A percentile compares a stretch with the other conserved stretches of the same genome.
Conservation (phyloP, 2,329 filamentous ascomycete genomes). For the Pseudocercospora cruenta region DNA sequence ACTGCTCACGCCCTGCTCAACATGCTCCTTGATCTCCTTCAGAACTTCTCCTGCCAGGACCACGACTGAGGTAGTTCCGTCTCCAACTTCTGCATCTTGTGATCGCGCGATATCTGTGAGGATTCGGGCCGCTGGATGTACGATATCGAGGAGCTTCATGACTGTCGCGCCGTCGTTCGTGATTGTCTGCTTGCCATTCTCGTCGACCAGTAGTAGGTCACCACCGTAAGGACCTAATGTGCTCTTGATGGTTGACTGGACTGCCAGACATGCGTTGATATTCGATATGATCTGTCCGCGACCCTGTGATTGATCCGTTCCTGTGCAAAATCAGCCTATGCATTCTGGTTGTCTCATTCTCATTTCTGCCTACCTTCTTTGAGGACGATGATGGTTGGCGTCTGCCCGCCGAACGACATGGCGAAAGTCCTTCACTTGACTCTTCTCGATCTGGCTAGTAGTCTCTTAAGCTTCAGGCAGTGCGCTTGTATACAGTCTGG, state of each 20-base stretch:
- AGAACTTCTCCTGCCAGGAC: conserved; percentile 96
- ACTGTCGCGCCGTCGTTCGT: conserved; percentile 99
- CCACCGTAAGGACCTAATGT: conserved; percentile 96
- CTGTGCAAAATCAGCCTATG: conserved; percentile 52
- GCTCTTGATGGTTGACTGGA: conserved; percentile 93
- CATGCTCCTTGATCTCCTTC: conserved; percentile 93
- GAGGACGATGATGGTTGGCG: conserved; percentile 96
- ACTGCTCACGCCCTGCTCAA: conserved; percentile 95
- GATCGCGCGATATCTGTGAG: conserved; percentile 97
- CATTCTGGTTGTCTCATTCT: background rate
- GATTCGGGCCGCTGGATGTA: conserved; percentile 95
- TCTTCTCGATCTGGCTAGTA: background rate
- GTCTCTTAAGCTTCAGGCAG: background rate
- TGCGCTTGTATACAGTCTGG: background rate
- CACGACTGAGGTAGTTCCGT: conserved; percentile 96
- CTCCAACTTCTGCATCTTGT: conserved; percentile 98
- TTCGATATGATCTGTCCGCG: conserved; percentile 96
- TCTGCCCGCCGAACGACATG: conserved; percentile 97
- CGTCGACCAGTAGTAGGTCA: conserved; percentile 92
- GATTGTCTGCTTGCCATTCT: conserved; percentile 94
- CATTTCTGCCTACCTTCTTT: conserved; percentile 75
- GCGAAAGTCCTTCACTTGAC: conserved; percentile 31
- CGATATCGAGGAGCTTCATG: conserved; percentile 99
- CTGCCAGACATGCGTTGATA: conserved; percentile 96
- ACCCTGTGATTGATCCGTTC: conserved; percentile 95